A percentile compares a stretch with the other conserved stretches of the same genome.
Evolutionary conservation across 2,329 filamentous ascomycete genomes (phyloP).

Genomic region (Volutella citrinella): DNA sequence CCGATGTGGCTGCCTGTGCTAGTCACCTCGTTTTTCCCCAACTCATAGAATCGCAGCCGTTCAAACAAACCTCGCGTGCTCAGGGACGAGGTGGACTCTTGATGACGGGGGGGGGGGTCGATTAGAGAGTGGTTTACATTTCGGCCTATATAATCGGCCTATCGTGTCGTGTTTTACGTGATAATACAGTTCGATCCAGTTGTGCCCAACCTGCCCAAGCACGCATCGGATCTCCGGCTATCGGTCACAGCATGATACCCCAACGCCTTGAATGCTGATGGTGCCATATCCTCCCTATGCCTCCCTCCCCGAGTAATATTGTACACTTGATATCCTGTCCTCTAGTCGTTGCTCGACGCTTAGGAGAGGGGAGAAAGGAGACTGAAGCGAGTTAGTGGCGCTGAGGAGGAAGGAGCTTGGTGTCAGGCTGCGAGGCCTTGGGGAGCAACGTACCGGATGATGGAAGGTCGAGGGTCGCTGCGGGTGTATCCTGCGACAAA

Average conservation of each 20-base stretch:
- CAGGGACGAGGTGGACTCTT: too few species aligned
- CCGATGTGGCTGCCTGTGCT: too few species aligned
- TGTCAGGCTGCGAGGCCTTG: not conserved
- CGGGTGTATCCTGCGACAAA: slow-evolving; percentile 74
- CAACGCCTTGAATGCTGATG: slow-evolving; percentile 26
- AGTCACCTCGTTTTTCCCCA: too few species aligned
- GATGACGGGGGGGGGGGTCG: too few species aligned
- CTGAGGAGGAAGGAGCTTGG: slow-evolving; percentile 18
- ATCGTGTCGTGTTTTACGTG: too few species aligned
- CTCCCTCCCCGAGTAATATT: slow-evolving; percentile 17
- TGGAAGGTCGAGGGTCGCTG: slow-evolving; percentile 83
- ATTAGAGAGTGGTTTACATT: too few species aligned
- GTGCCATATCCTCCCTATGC: slow-evolving; percentile 8
- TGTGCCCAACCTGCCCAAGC: slow-evolving; percentile 10
- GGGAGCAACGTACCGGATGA: slow-evolving; percentile 48
- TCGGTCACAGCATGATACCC: slow-evolving; percentile 17
- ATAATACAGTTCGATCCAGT: not conserved
- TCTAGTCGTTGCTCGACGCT: slow-evolving; percentile 13
- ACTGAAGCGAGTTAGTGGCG: slow-evolving; percentile 32
- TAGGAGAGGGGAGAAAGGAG: slow-evolving; percentile 65
- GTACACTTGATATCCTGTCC: slow-evolving; percentile 19
- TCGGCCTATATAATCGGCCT: too few species aligned
- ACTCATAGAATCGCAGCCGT: too few species aligned
- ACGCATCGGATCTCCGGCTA: slow-evolving; percentile 14
- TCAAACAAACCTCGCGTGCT: too few species aligned